Base-by-base conservation (phyloP, 2,329 filamentous ascomycete genomes). In the Xylaria digitata region DNA sequence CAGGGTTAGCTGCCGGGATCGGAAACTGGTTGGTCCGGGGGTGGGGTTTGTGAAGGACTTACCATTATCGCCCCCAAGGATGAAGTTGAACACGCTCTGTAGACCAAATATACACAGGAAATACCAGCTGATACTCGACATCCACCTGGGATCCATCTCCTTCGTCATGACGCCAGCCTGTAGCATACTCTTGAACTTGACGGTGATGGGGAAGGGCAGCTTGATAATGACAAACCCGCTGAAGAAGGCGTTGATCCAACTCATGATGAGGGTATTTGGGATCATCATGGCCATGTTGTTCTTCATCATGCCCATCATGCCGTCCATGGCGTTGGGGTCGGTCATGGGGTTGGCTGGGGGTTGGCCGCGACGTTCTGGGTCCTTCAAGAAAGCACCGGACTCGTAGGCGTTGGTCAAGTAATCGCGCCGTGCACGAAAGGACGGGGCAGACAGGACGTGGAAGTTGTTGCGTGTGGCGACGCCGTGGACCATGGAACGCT, bases 241-340 rank as follows among this genome's bases (percentile, higher is more conserved):
- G 76, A 99, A 99, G 78, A 98, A 99, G 0, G 96, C 94, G 82
- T 99, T 99, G 79, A 99, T 98, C 96, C 96, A 99, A 72, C 95
- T 96, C 96, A 99, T 99, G 73, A 99, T 99, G 78, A 99, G 82
- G 6, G 94, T 98, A 81, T 99, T 97, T 55, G 96, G 96, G 65
- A 99, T 93, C 84, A 99, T 98, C 96, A 98, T 99, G 71, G 96
- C 95, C 92, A 99, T 97, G 78, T 99, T 97, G 65, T 94, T 94
- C 87, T 99, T 99, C 93, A 99, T 97, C 93, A 97, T 97, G 73
- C 96, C 95, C 96, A 99, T 99, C 96, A 99, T 99, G 73, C 94
- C 95, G 78, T 99, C 96, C 96, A 99, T 99, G 65, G 93, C 93
- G 54, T 91, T 91, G 23, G 96, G 96, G 79, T 99, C 96, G 11